Evolutionary conservation across 768 basidiomycete species (phyloP).

Genomic region (Lactarius psammicola): DNA sequence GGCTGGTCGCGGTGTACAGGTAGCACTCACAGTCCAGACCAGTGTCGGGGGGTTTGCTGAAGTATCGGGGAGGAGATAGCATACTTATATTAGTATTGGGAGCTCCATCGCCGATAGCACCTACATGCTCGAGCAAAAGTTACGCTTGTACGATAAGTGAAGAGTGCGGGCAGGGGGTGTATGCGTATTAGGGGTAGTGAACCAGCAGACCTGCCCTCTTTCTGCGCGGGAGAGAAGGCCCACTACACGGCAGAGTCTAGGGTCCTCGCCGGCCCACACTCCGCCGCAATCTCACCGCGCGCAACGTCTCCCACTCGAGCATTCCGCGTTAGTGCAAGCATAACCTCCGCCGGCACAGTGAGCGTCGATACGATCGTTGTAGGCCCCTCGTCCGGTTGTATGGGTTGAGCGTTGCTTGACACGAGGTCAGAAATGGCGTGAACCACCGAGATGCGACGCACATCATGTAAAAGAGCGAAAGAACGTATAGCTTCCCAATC

Average conservation of each 20-base stretch:
- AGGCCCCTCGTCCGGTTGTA: background rate
- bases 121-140: background rate
- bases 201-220: background rate
- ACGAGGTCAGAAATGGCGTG: background rate
- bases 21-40: background rate
- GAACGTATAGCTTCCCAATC: conserved; percentile 23
- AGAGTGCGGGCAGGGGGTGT: background rate
- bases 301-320: background rate
- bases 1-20: background rate
- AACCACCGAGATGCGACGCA: background rate
- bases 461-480: conserved; percentile 19
- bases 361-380: conserved; percentile 4
- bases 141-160: background rate
- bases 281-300: background rate
- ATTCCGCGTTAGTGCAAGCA: background rate
- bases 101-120: background rate
- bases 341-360: conserved; percentile 6
- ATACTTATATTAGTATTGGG: background rate
- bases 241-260: background rate
- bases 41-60: background rate
- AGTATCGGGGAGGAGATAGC: background rate
- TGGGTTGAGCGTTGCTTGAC: background rate
- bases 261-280: background rate
- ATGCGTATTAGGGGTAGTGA: background rate
- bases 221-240: background rate